These are phyloP conservation scores for Fusarium chaquense DNA, from an alignment of 2,329 filamentous ascomycete species.

Conservation along the genomic window DNA sequence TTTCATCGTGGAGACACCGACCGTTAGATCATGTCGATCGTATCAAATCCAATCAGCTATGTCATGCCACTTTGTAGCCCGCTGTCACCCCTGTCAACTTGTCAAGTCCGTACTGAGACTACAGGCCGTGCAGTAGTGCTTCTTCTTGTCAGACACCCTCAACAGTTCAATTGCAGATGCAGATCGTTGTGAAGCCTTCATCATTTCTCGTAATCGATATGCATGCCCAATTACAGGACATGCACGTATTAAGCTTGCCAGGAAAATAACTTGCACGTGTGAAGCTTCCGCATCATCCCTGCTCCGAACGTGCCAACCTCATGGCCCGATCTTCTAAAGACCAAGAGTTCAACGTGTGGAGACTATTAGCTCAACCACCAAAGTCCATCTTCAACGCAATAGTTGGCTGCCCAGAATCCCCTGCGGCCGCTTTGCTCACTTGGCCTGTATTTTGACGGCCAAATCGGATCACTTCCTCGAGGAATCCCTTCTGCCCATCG, in stretches of 20 bases:
- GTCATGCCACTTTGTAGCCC: conserved; percentile 2
- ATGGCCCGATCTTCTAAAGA: background rate
- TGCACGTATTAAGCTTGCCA: conserved; percentile 17
- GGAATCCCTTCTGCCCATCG: conserved; percentile 76
- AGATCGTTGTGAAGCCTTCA: background rate
- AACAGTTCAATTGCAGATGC: background rate
- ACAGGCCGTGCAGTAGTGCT: background rate
- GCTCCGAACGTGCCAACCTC: conserved; percentile 13
- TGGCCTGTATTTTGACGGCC: conserved; percentile 63
- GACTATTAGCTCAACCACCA: conserved; percentile 57
- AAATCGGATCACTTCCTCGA: conserved; percentile 83
- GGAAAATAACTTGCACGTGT: conserved; percentile 19
- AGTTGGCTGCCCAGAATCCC: conserved; percentile 73
- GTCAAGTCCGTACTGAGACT: background rate
- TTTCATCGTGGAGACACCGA: conserved; percentile 18
- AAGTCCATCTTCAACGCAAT: conserved; percentile 98
- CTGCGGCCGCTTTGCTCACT: conserved; percentile 54
- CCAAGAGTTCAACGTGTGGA: conserved; percentile 12
- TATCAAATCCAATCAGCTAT: conserved; percentile 12
- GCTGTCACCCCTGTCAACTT: conserved; percentile 19
- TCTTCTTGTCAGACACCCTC: conserved; percentile 6
- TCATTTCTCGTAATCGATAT: conserved; percentile 22
- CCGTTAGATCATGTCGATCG: conserved; percentile 17
- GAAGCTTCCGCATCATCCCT: conserved; percentile 9
- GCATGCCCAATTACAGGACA: conserved; percentile 4